Conservation (phyloP, 75 land plant genomes). For the Selaginella moellendorffii region DNA sequence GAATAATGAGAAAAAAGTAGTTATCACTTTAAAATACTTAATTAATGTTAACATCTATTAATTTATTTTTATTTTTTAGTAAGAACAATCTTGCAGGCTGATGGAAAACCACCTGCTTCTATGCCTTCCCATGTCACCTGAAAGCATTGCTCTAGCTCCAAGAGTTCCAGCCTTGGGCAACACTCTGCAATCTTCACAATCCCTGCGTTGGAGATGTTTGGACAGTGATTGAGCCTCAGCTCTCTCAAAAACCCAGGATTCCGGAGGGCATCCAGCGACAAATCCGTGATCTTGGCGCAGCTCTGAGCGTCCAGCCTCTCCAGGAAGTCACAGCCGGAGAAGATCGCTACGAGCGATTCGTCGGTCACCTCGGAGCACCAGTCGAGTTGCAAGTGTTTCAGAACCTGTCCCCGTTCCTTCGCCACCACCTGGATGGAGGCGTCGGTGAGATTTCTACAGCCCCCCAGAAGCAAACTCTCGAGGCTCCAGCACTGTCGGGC, state of each 20-base stretch:
- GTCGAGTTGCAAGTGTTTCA: conserved; percentile 46
- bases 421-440: conserved; percentile 39
- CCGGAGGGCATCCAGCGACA: conserved; percentile 29
- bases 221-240: conserved; percentile 46
- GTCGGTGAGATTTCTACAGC: conserved; percentile 56
- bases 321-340: conserved; percentile 33
- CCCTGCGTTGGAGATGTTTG: conserved; percentile 39
- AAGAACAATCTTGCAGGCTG: too few relatives aligned
- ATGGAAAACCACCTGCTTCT: too few relatives aligned
- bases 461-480: conserved; percentile 53
- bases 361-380: conserved; percentile 64
- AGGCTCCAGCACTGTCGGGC: conserved; percentile 34
- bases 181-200: conserved; percentile 29
- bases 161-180: conserved; percentile 35
- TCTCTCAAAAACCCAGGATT: conserved; percentile 27
- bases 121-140: too few relatives aligned
- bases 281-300: conserved; percentile 65
- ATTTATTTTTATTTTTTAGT: too few relatives aligned
- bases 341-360: conserved; percentile 29
- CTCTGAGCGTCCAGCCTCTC: conserved; percentile 51
- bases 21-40: too few relatives aligned
- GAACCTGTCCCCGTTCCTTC: conserved; percentile 22
- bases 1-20: too few relatives aligned
- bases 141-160: conserved; percentile 56
- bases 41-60: too few relatives aligned